Evolutionary conservation across 805 yeast genomes (phyloP).

Genomic region (Saturnispora bothae): DNA sequence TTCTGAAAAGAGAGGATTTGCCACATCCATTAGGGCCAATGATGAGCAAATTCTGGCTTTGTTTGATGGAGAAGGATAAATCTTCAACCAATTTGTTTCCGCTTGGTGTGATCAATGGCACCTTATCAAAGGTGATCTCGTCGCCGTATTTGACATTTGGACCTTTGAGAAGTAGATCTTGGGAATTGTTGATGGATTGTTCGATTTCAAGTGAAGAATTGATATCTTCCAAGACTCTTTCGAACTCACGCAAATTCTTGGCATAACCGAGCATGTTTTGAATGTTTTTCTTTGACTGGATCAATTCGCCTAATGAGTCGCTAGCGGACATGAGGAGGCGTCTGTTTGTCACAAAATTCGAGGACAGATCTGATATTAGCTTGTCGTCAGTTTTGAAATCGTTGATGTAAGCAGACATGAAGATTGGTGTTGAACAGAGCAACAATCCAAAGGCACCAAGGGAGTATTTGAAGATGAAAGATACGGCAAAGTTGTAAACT

Average conservation of each 20-base stretch:
- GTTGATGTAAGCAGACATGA: conserved; percentile 28
- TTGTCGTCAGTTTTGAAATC: conserved; percentile 37
- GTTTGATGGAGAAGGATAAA: conserved; percentile 60
- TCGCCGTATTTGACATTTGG: conserved; percentile 36
- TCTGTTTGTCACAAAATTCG: conserved; percentile 83
- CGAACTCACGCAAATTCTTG: conserved; percentile 59
- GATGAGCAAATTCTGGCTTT: conserved; percentile 77
- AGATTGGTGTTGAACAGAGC: conserved; percentile 82
- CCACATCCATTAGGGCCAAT: conserved; percentile 98
- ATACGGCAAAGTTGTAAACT: conserved; percentile 74
- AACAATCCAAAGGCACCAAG: conserved; percentile 95
- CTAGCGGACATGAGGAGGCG: conserved; percentile 75
- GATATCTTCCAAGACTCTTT: conserved; percentile 48
- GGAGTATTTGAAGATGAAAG: conserved; percentile 79
- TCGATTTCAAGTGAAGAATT: conserved; percentile 23
- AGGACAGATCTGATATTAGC: conserved; percentile 36
- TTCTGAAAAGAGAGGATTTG: conserved; percentile 81
- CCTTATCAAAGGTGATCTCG: conserved; percentile 58
- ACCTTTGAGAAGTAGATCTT: conserved; percentile 23
- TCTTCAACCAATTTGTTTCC: conserved; percentile 60
- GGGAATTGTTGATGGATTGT: conserved; percentile 7
- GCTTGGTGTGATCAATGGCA: conserved; percentile 80
- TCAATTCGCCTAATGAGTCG: conserved; percentile 77
- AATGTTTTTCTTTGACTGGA: conserved; percentile 73
- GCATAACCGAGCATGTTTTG: conserved; percentile 81